Conservation (phyloP, 1,284 basidiomycete species). For the Termitomyces sp. region DNA sequence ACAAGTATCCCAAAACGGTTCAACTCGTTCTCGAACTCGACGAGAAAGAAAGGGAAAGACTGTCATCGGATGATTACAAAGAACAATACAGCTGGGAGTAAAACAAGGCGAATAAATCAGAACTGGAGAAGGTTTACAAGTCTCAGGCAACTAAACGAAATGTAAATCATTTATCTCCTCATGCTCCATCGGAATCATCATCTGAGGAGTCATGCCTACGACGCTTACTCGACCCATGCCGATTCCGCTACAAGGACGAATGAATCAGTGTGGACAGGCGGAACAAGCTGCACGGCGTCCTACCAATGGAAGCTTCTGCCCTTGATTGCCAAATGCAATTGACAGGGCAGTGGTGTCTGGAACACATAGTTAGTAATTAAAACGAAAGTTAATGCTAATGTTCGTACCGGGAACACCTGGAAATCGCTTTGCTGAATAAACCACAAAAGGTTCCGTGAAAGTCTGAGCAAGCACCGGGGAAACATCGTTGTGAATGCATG, state of each 20-base stretch:
- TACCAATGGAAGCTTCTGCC: constrained; percentile 85
- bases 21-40: constrained; percentile 36
- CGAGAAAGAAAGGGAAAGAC: constrained; percentile 24
- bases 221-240: constrained; percentile 53
- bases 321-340: constrained; percentile 87
- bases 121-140: constrained; percentile 4
- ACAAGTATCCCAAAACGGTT: constrained; percentile 47
- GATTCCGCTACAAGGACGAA: constrained; percentile 49
- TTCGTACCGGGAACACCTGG: constrained; percentile 83
- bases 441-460: constrained; percentile 85
- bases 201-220: constrained; percentile 47
- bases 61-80: constrained; percentile 25
- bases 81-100: constrained; percentile 27
- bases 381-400: constrained; percentile 3
- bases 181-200: constrained; percentile 40
- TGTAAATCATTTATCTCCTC: constrained; percentile 2
- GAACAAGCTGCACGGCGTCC: constrained; percentile 26
- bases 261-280: constrained; percentile 10
- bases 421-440: constrained; percentile 89
- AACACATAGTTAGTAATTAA: constrained; percentile 6
- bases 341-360: constrained; percentile 84
- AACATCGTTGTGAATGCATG: constrained; percentile 53
- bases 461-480: constrained; percentile 79
- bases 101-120: background rate
- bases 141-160: constrained; percentile 6